A percentile compares a stretch with the other conserved stretches of the same genome.
Evolutionary conservation across 805 yeast species (phyloP).

Genomic region (Kockiozyma suomiensis): DNA sequence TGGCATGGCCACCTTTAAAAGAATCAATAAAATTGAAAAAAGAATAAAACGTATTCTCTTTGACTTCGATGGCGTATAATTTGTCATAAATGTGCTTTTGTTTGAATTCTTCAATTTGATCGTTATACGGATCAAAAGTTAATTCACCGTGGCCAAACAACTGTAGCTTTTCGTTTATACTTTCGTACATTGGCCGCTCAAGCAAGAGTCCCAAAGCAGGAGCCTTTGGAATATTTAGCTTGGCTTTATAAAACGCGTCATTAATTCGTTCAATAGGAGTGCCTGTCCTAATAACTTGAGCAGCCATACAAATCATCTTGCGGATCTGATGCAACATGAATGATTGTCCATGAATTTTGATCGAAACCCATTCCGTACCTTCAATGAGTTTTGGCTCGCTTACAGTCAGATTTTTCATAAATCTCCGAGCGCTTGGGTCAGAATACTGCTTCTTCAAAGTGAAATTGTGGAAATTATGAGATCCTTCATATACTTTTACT

Average conservation of each 20-base stretch:
- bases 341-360: slow-evolving; percentile 96
- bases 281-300: slow-evolving; percentile 81
- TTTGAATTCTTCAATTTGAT: slow-evolving; percentile 82
- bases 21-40: slow-evolving; percentile 90
- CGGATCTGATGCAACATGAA: slow-evolving; percentile 98
- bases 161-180: slow-evolving; percentile 68
- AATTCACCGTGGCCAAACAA: slow-evolving; percentile 77
- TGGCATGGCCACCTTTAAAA: slow-evolving; percentile 54
- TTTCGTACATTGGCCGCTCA: slow-evolving; percentile 90
- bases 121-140: slow-evolving; percentile 64
- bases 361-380: slow-evolving; percentile 93
- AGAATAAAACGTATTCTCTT: slow-evolving; percentile 77
- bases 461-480: slow-evolving; percentile 90
- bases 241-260: slow-evolving; percentile 73
- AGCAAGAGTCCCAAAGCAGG: slow-evolving; percentile 91
- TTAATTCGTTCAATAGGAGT: slow-evolving; percentile 74
- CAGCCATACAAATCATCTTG: slow-evolving; percentile 96
- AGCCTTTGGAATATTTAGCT: slow-evolving; percentile 92
- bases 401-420: slow-evolving; percentile 75
- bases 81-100: slow-evolving; percentile 87
- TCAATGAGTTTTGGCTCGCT: slow-evolving; percentile 89
- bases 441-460: slow-evolving; percentile 78
- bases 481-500: slow-evolving; percentile 74
- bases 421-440: slow-evolving; percentile 83
- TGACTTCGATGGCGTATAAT: slow-evolving; percentile 85